Evolutionary conservation across 768 basidiomycete genomes (phyloP), one percentile per base, ranked within the genome.

Genomic region (Boletus insuetus): DNA sequence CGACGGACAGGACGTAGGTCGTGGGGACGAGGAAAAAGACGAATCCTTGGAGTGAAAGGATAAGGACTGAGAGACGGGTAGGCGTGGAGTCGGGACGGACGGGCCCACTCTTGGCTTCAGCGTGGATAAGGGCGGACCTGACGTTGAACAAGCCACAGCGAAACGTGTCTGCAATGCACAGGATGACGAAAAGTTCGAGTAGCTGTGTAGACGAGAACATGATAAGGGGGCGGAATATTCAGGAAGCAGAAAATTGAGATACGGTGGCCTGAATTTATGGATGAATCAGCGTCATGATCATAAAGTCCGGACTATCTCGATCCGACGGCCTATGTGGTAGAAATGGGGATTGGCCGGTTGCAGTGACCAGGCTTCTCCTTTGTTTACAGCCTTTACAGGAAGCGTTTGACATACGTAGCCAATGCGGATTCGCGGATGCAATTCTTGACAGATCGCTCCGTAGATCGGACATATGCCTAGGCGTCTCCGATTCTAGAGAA

Each of bases 41-140:
- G 20, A 49, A 3, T 0, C 9, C 6, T 39, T 58, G 56, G 24
- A 51, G 7, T 8, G 20, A 12, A 13, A 5, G 11, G 32, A 58
- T 26, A 37, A 45, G 19, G 24, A 10, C 6, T 8, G n/a, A 29
- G 19, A 58, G 24, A 20, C 14, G 22, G 16, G 37, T 48, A 13
- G 58, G 50, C n/a, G 39, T 34, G 2, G 58, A 20, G n/a, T 60
- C 46, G 9, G 51, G 38, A 11, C 41, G 45, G 38, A 59, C 47
- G 2, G 58, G 14, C 13, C 51, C 58, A 16, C 58, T 29, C 22
- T 55, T 49, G 19, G 42, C 47, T 22, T 60, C 22, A 20, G 51
- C 58, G 1, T 19, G 8, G 26, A 17, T 26, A 22, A 32, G 12
- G 14, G 58, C 41, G 3, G 52, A 29, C 20, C 39, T 24, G 4